Base-by-base conservation (phyloP, 208 protist species). In the Leishmania braziliensis region DNA sequence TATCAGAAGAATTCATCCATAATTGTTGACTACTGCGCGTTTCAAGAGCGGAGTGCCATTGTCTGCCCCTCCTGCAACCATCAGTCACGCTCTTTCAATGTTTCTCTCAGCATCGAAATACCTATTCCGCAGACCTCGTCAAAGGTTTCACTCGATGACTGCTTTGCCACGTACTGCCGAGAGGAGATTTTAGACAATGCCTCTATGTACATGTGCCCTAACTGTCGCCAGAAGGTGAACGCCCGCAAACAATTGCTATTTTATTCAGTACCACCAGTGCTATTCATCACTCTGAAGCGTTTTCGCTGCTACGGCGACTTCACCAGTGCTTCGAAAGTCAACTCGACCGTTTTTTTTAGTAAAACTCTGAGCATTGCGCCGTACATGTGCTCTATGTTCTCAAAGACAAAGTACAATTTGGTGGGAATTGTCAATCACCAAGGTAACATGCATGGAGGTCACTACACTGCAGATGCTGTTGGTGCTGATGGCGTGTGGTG, bases 381-480 rank as follows among this genome's bases (percentile, higher is more conserved):
- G n/a, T 98, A 88, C 80, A 89, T 95, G 81, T 91, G 85, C 83
- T 89, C 81, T 12, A 70, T 56, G 2, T 85, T 84, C 53, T 82
- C 80, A 8, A 88, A 92, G 43, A 90, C 89, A 0, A 78, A 88
- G 56, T 99, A 97, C 76, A 74, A 85, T 29, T 83, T 98, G n/a
- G 88, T 95, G 20, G 95, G 88, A 3, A 87, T 99, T 71, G 89
- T 97, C 10, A 97, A 99, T 83, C 97, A 99, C 72, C 84, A 91
- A 77, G 97, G 97, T 29, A 95, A 95, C 80, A 93, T 97, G 81
- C 87, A 95, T 75, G 97, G 97, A 8, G 97, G 97, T 26, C 97
- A 99, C 78, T 99, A 99, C 75, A 99, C 97, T 23, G 87, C 94
- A 14, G 88, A 96, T 75, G 90, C 80, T 68, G 50, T 88, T 68